These are phyloP conservation scores for Xylogone sp. DNA, from an alignment of 2,329 filamentous ascomycete species.

Conservation along the genomic window DNA sequence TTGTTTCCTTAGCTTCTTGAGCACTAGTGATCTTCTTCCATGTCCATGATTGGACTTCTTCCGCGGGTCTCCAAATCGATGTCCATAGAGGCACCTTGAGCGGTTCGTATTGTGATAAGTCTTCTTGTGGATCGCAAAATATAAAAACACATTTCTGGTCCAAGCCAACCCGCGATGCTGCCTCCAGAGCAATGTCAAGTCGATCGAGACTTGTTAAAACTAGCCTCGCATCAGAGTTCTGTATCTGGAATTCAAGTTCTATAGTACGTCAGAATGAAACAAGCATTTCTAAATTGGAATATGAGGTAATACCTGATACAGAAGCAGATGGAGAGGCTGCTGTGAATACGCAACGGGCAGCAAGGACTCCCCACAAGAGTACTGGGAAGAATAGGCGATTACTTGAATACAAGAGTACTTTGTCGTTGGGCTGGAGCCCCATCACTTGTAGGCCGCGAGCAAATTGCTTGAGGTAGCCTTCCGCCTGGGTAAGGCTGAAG, in stretches of 20 bases:
- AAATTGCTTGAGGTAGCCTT: conserved; percentile 8
- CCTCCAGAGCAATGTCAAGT: background rate
- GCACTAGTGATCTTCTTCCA: conserved; percentile 47
- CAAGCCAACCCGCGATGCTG: background rate
- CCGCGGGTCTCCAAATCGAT: no score
- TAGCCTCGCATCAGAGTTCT: conserved; percentile 1
- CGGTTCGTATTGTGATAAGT: no score
- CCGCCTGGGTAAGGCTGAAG: conserved; percentile 10
- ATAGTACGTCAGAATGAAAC: conserved; percentile 56
- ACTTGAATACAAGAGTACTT: conserved; percentile 1
- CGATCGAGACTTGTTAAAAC: background rate
- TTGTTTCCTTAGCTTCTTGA: conserved; percentile 30
- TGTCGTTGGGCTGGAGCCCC: conserved; percentile 1
- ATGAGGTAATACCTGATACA: background rate
- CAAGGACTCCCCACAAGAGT: background rate
- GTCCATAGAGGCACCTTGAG: no score
- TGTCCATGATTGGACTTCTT: no score
- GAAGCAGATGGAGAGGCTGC: conserved; percentile 1
- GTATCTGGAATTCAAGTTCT: conserved; percentile 9
- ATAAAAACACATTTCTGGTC: no score
- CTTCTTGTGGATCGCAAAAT: no score
- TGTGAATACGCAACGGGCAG: conserved; percentile 2
- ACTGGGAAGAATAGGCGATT: conserved; percentile 3
- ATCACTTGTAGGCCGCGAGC: conserved; percentile 5
- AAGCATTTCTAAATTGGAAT: conserved; percentile 53